Evolutionary conservation across 2,329 filamentous ascomycete species (phyloP).

Genomic region (Fusarium palustre): DNA sequence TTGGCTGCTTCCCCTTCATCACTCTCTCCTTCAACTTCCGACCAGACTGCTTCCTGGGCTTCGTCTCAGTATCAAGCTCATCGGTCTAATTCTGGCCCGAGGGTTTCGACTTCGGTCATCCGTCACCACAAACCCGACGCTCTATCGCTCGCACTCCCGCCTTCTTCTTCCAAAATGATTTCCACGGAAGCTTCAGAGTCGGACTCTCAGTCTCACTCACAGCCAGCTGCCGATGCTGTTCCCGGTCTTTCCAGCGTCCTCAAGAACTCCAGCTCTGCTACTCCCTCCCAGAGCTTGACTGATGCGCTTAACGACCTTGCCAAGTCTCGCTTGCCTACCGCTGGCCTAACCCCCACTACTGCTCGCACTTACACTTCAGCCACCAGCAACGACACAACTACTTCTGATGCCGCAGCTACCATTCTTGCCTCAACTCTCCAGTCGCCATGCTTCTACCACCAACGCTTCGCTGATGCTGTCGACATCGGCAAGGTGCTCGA

Average conservation of each 20-base stretch:
- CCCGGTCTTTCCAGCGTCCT: slow-evolving; percentile 18
- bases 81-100: slow-evolving; percentile 72
- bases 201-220: slow-evolving; percentile 40
- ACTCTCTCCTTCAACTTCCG: slow-evolving; percentile 14
- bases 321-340: slow-evolving; percentile 52
- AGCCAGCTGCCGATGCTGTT: slow-evolving; percentile 11
- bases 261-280: slow-evolving; percentile 50
- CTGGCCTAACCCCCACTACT: slow-evolving; percentile 40
- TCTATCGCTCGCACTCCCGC: slow-evolving; percentile 61
- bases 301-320: slow-evolving; percentile 68
- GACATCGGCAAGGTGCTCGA: slow-evolving; percentile 95
- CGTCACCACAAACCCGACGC: slow-evolving; percentile 71
- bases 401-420: slow-evolving; percentile 30
- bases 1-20: slow-evolving; percentile 16
- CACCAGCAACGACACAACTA: slow-evolving; percentile 24
- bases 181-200: slow-evolving; percentile 57
- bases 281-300: slow-evolving; percentile 72
- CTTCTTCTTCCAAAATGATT: slow-evolving; percentile 57
- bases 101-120: slow-evolving; percentile 78
- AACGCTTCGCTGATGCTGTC: slow-evolving; percentile 94
- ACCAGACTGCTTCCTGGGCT: slow-evolving; percentile 44
- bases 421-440: slow-evolving; percentile 67
- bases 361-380: slow-evolving; percentile 32
- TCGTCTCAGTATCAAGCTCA: slow-evolving; percentile 16
- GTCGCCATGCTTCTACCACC: slow-evolving; percentile 97